phyloP scores from a whole-genome alignment of 169 alveolate species.

The Plasmodium vinckei region DNA sequence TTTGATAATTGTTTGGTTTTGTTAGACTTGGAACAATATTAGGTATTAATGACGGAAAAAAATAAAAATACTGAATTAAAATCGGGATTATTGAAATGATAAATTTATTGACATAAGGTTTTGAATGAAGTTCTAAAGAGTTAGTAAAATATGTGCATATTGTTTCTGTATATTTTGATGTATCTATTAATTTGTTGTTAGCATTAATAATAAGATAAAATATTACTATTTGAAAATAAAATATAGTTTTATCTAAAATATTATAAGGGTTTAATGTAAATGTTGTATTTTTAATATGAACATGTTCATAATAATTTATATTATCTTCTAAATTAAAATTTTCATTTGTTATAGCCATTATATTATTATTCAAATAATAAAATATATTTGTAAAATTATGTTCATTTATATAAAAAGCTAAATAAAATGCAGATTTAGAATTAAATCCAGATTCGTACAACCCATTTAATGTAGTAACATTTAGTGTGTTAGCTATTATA shows the following conservation, averaged over 20 bases:
- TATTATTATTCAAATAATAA: slow-evolving; percentile 34
- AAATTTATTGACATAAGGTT: slow-evolving; percentile 21
- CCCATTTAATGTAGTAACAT: slow-evolving; percentile 6
- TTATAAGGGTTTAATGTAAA: slow-evolving; percentile 38
- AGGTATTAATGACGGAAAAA: slow-evolving; percentile 63
- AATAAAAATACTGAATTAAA: slow-evolving; percentile 49
- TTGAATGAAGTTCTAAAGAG: slow-evolving; percentile 21
- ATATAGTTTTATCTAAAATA: slow-evolving; percentile 33
- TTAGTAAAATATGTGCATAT: slow-evolving; percentile 11
- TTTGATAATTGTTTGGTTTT: background rate
- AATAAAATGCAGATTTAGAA: slow-evolving; percentile 41
- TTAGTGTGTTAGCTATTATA: slow-evolving; percentile 26
- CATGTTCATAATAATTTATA: slow-evolving; percentile 31
- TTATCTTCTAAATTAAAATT: slow-evolving; percentile 41
- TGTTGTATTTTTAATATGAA: slow-evolving; percentile 18
- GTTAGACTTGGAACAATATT: background rate
- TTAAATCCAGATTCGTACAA: slow-evolving; percentile 71
- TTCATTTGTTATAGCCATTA: slow-evolving; percentile 38
- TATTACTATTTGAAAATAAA: slow-evolving; percentile 58
- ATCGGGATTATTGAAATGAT: slow-evolving; percentile 14
- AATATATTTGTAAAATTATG: slow-evolving; percentile 29
- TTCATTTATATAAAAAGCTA: slow-evolving; percentile 51
- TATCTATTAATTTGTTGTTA: slow-evolving; percentile 23
- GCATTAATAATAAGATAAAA: slow-evolving; percentile 53
- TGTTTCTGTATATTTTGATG: slow-evolving; percentile 2